A percentile compares a stretch with the other conserved stretches of the same genome.
Evolutionary conservation across 2,329 filamentous ascomycete genomes (phyloP).

Genomic region (Fulvia fulva): DNA sequence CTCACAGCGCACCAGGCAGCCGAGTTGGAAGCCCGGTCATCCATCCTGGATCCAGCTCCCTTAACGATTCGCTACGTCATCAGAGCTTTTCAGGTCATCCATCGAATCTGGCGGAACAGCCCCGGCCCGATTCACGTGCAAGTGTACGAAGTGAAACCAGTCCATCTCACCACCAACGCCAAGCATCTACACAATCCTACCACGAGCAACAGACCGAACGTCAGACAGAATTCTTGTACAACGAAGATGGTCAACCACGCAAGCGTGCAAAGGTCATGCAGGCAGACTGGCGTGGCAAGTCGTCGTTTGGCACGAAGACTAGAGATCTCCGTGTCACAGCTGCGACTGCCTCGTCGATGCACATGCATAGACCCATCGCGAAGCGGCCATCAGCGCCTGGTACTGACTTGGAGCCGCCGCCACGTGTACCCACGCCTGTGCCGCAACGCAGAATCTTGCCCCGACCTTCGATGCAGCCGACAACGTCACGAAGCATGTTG

Average conservation of each 20-base stretch:
- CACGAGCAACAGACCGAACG: conserved; percentile 18
- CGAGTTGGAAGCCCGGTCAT: conserved; percentile 44
- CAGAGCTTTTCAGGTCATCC: conserved; percentile 30
- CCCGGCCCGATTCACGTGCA: conserved; percentile 32
- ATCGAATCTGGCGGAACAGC: conserved; percentile 27
- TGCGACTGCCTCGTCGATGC: conserved; percentile 82
- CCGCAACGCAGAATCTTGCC: conserved; percentile 47
- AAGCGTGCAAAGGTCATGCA: conserved; percentile 78
- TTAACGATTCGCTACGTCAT: conserved; percentile 32
- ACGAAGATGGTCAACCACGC: conserved; percentile 56
- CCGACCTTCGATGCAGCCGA: conserved; percentile 27
- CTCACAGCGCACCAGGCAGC: conserved; percentile 38
- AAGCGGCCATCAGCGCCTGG: conserved; percentile 45
- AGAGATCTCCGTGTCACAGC: conserved; percentile 82
- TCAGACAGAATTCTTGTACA: conserved; percentile 28
- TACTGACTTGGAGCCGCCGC: conserved; percentile 65
- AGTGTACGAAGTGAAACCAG: conserved; percentile 34
- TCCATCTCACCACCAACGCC: conserved; percentile 22
- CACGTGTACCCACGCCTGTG: conserved; percentile 72
- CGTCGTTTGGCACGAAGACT: conserved; percentile 60
- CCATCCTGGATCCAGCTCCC: conserved; percentile 36
- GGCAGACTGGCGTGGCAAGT: conserved; percentile 67
- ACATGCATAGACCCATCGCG: conserved; percentile 72
- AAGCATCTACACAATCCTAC: conserved; percentile 17
- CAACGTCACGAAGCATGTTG: conserved; percentile 25